Percentiles rank a stretch among this genome's conserved stretches.
These are phyloP conservation scores for Oemleria cerasiformis DNA, from an alignment of 306 rosid species.

Conservation along the genomic window DNA sequence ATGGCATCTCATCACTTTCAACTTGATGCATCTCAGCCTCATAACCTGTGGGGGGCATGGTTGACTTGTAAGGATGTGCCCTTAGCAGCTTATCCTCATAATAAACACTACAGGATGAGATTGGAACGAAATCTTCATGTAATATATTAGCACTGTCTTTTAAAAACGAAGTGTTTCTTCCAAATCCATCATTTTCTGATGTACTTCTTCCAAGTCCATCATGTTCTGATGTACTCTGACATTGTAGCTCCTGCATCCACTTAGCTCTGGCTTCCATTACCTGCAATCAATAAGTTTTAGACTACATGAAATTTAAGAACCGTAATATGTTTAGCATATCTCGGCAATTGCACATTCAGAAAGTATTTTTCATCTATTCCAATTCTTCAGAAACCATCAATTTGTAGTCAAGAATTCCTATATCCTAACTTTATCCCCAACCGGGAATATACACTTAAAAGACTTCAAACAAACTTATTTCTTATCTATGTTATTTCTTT, in stretches of 20 bases:
- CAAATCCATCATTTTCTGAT: conserved; percentile 30
- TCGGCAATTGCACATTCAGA: background rate
- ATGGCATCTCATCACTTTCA: conserved; percentile 50
- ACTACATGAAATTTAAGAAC: conserved; percentile 4
- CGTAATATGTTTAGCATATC: background rate
- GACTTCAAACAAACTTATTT: too few relatives aligned
- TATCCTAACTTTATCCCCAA: background rate
- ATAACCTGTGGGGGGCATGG: conserved; percentile 37
- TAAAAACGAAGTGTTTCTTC: conserved; percentile 42
- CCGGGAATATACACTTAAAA: background rate
- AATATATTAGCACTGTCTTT: conserved; percentile 35
- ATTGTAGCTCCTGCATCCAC: conserved; percentile 97
- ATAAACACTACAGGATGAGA: conserved; percentile 39
- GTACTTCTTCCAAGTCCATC: conserved; percentile 47
- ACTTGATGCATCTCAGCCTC: conserved; percentile 49
- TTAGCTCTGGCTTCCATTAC: conserved; percentile 76
- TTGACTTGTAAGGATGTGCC: conserved; percentile 36
- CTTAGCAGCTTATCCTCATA: conserved; percentile 37
- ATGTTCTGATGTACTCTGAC: conserved; percentile 51
- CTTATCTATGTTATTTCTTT: too few relatives aligned
- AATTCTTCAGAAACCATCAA: background rate
- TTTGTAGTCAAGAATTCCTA: background rate
- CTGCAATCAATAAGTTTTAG: conserved; percentile 41
- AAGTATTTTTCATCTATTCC: background rate
- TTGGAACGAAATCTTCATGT: conserved; percentile 41